Conservation (phyloP, 345 rosid species). For the Eucalyptus viminalis region DNA sequence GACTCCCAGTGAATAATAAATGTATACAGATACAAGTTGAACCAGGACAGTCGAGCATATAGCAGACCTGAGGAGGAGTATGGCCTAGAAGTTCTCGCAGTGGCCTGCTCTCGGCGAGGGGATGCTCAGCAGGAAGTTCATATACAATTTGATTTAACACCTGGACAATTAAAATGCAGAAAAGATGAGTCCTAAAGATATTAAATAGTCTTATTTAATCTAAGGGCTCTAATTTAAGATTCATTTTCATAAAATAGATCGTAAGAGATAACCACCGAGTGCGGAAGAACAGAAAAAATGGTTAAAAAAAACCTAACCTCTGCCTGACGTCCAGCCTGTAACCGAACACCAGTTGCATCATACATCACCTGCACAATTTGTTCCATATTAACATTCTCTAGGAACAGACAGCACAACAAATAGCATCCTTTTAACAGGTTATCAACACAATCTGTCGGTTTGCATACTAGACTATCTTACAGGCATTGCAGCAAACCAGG, state of each 20-base stretch:
- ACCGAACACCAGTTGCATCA: slow-evolving; percentile 91
- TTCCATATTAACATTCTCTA: not conserved
- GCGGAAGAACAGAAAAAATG: not conserved
- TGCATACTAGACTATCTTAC: not conserved
- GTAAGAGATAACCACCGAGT: not conserved
- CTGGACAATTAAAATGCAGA: slow-evolving; percentile 13
- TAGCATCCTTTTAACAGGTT: not conserved
- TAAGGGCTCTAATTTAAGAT: not conserved
- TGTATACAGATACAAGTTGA: not conserved
- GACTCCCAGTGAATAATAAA: not conserved
- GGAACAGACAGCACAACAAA: not conserved
- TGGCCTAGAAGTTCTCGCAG: slow-evolving; percentile 92
- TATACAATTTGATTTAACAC: slow-evolving; percentile 92
- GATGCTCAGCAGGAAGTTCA: slow-evolving; percentile 94
- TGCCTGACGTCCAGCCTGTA: slow-evolving; percentile 97
- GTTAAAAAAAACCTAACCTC: slow-evolving; percentile 42
- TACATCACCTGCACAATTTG: slow-evolving; percentile 64
- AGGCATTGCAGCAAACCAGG: not conserved
- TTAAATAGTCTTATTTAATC: not conserved
- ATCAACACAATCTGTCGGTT: not conserved
- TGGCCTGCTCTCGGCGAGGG: slow-evolving; percentile 84
- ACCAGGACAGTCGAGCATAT: not conserved
- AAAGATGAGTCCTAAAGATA: not conserved
- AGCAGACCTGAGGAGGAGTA: slow-evolving; percentile 80
- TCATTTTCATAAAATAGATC: not conserved